A percentile compares a stretch with the other conserved stretches of the same genome.
Evolutionary conservation across 148 eudicot genomes (phyloP).

Genomic region (Nyssa sinensis): DNA sequence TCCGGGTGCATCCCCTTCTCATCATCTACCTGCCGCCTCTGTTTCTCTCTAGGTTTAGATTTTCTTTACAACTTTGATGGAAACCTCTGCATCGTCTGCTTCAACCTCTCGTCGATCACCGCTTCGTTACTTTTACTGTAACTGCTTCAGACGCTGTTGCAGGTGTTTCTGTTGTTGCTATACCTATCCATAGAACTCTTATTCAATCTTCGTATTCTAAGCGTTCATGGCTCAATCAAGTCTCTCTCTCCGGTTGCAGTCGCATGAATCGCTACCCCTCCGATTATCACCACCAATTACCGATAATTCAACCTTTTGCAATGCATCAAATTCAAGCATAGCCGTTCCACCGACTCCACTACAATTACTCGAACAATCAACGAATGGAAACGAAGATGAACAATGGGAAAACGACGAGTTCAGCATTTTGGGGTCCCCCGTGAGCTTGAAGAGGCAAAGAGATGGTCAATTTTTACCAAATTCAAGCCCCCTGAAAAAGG

Average conservation of each 20-base stretch:
- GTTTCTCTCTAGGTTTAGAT: no score
- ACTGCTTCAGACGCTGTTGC: constrained; percentile 27
- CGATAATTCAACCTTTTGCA: neutral
- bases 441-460: constrained; percentile 76
- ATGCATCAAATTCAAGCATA: neutral
- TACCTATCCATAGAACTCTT: constrained; percentile 14
- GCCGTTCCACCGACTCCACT: neutral
- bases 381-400: neutral
- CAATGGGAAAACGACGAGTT: neutral
- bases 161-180: constrained; percentile 28
- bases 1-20: no score
- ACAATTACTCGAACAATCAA: neutral
- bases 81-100: neutral
- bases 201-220: neutral
- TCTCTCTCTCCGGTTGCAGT: neutral
- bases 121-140: constrained; percentile 13
- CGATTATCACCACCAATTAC: neutral
- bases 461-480: constrained; percentile 58
- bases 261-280: no score
- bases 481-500: constrained; percentile 36
- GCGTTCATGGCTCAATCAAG: neutral
- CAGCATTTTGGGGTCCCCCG: constrained; percentile 44
- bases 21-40: no score
- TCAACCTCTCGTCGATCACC: constrained; percentile 1
- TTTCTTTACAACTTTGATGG: neutral